phyloP scores from a whole-genome alignment of 2,329 filamentous ascomycete species.

The Xylaria polymorpha region DNA sequence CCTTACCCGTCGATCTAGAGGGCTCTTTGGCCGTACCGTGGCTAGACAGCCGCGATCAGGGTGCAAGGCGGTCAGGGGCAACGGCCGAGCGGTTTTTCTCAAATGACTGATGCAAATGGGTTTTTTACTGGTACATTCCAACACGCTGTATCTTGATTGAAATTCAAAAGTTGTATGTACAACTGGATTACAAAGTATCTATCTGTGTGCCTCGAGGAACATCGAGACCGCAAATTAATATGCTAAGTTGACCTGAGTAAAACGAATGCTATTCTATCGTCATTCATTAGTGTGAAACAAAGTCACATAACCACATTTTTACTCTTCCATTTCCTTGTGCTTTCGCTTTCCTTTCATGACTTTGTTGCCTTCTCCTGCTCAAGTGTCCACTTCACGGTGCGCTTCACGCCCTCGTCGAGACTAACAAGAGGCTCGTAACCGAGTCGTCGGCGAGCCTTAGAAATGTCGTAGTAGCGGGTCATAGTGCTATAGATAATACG shows the following conservation, averaged over 20 bases:
- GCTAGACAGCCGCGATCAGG: constrained; percentile 20
- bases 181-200: constrained; percentile 25
- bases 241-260: constrained; percentile 13
- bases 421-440: constrained; percentile 76
- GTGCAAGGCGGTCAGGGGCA: constrained; percentile 15
- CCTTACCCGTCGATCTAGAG: constrained; percentile 1
- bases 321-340: constrained; percentile 1
- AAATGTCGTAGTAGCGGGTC: constrained; percentile 81
- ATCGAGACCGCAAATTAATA: constrained; percentile 19
- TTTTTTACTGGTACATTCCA: constrained; percentile 7
- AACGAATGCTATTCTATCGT: constrained; percentile 20
- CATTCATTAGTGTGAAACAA: constrained; percentile 32
- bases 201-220: constrained; percentile 10
- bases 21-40: constrained; percentile 16
- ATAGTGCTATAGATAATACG: constrained; percentile 76
- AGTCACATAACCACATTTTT: constrained; percentile 16
- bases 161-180: constrained; percentile 26
- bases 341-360: constrained; percentile 11
- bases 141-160: constrained; percentile 20
- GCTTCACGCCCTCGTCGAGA: constrained; percentile 71
- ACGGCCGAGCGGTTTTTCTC: constrained; percentile 12
- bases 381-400: constrained; percentile 65
- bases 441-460: constrained; percentile 76
- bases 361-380: constrained; percentile 59
- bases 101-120: neutral